Evolutionary conservation across 1,284 basidiomycete species (phyloP).

Genomic region (Ceratorhiza oryzae-sativae): DNA sequence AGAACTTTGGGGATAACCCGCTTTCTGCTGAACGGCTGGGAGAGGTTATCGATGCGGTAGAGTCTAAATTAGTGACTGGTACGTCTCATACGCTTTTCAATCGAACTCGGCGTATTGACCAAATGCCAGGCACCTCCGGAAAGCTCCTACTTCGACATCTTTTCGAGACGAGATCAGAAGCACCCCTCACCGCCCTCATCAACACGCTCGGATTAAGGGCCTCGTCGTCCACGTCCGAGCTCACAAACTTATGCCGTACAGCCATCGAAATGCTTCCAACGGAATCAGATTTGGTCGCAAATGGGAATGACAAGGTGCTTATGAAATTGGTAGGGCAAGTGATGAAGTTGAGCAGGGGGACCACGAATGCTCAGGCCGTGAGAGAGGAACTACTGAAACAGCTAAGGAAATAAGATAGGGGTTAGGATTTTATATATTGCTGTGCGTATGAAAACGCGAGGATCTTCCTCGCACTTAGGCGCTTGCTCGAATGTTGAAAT

Average conservation of each 20-base stretch:
- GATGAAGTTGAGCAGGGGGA: conserved; percentile 84
- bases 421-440: no score
- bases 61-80: conserved; percentile 73
- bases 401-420: conserved; percentile 1
- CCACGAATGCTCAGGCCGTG: conserved; percentile 65
- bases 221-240: conserved; percentile 47
- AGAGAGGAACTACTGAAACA: conserved; percentile 43
- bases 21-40: conserved; percentile 72
- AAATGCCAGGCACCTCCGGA: conserved; percentile 66
- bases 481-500: no score
- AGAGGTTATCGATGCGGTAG: conserved; percentile 79
- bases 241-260: conserved; percentile 64
- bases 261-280: conserved; percentile 73
- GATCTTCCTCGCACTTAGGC: no score
- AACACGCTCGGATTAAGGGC: conserved; percentile 58
- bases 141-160: conserved; percentile 73
- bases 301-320: conserved; percentile 81
- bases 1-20: conserved; percentile 68
- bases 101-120: conserved; percentile 12
- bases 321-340: conserved; percentile 89
- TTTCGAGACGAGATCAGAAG: conserved; percentile 50
- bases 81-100: conserved; percentile 34
- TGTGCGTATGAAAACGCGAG: no score
- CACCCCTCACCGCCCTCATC: conserved; percentile 54
- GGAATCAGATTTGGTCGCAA: conserved; percentile 72